phyloP scores from a whole-genome alignment of 2,329 filamentous ascomycete species.

The Stromatinia cepivora region DNA sequence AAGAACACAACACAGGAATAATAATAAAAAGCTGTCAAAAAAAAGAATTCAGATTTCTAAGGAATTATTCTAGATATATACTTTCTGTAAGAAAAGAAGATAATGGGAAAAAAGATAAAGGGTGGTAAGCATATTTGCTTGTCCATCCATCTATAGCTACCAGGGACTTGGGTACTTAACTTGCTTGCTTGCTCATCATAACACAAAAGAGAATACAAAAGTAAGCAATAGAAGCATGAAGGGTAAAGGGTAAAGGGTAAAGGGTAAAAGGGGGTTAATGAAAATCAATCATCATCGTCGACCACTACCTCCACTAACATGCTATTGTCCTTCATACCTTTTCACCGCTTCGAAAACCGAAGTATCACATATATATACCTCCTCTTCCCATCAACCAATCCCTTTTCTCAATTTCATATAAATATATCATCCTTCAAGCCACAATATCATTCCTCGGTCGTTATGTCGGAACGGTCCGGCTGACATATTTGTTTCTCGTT shows the following conservation, averaged over 20 bases:
- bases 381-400: background rate
- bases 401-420: background rate
- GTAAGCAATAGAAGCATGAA: background rate
- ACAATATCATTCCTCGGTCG: conserved; percentile 5
- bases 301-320: background rate
- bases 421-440: conserved; percentile 4
- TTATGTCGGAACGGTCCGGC: conserved; percentile 21
- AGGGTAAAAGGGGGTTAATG: background rate
- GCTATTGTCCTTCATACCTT: background rate
- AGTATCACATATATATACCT: conserved; percentile 3
- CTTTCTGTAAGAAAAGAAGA: background rate
- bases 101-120: background rate
- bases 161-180: background rate
- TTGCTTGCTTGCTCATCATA: background rate
- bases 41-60: too few species aligned
- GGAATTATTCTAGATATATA: background rate
- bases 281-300: background rate
- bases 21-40: too few species aligned
- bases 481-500: conserved; percentile 11
- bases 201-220: background rate
- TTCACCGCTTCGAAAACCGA: background rate
- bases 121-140: background rate
- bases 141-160: background rate
- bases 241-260: background rate
- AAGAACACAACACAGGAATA: too few species aligned